A percentile compares a stretch with the other conserved stretches of the same genome.
phyloP scores from a whole-genome alignment of 192 early-diverging fungal genomes.

The Phycomyces nitens region DNA sequence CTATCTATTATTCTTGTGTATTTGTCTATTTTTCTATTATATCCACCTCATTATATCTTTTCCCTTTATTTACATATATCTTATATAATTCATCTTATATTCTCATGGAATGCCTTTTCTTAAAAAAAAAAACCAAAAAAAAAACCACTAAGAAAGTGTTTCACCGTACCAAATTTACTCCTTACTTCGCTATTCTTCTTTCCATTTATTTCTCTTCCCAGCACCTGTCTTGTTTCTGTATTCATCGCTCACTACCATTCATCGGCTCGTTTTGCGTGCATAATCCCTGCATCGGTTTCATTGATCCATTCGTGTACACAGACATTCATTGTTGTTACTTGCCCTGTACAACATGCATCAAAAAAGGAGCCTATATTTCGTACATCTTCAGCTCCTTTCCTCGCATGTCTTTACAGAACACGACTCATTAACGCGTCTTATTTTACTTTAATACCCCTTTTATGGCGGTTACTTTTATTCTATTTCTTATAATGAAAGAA shows the following conservation, averaged over 20 bases:
- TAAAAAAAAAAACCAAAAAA: too few species aligned
- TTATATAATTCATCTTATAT: conserved; percentile 3
- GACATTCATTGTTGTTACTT: background rate
- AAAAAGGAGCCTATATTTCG: background rate
- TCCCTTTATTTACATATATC: background rate
- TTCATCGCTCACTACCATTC: background rate
- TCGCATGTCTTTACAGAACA: too few species aligned
- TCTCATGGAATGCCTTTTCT: conserved; percentile 3
- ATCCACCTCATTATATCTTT: background rate
- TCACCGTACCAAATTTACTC: background rate
- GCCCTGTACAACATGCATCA: background rate
- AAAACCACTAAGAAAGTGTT: too few species aligned
- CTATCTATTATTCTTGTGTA: background rate
- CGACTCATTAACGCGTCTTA: too few species aligned
- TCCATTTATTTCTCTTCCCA: background rate
- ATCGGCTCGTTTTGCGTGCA: background rate
- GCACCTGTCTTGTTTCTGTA: conserved; percentile 3
- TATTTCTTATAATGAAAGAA: too few species aligned
- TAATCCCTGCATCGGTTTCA: background rate
- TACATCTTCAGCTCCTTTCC: too few species aligned
- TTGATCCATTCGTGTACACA: background rate
- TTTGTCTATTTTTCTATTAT: conserved; percentile 1
- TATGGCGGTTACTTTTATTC: too few species aligned
- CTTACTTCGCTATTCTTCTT: conserved; percentile 1
- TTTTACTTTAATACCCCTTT: too few species aligned